phyloP scores from a whole-genome alignment of 2,329 filamentous ascomycete genomes.

The Penicillium italicum region DNA sequence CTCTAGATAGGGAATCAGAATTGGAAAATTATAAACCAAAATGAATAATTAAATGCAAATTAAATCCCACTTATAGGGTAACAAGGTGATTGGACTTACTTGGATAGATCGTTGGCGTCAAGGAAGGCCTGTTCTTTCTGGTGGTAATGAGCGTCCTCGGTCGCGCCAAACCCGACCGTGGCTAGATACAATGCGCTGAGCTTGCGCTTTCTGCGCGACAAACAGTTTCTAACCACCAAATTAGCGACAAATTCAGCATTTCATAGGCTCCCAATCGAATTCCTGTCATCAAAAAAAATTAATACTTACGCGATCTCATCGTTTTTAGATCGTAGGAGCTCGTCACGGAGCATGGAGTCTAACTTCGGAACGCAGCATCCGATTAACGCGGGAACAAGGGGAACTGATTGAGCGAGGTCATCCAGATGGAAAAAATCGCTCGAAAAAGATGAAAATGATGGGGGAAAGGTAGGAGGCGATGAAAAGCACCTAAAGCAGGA shows the following conservation, averaged over 20 bases:
- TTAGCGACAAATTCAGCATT: slow-evolving; percentile 34
- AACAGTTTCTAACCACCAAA: slow-evolving; percentile 49
- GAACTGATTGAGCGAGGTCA: slow-evolving; percentile 39
- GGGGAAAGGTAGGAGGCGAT: slow-evolving; percentile 40
- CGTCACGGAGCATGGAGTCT: slow-evolving; percentile 50
- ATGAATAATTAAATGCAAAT: background rate
- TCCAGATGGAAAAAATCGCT: slow-evolving; percentile 46
- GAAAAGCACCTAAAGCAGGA: slow-evolving; percentile 22
- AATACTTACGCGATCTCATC: slow-evolving; percentile 51
- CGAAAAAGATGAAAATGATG: slow-evolving; percentile 43
- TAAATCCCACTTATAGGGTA: background rate
- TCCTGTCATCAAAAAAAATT: slow-evolving; percentile 22
- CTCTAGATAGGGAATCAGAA: slow-evolving; percentile 42
- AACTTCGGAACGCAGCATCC: slow-evolving; percentile 48
- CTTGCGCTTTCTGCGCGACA: slow-evolving; percentile 84
- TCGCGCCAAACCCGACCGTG: slow-evolving; percentile 56
- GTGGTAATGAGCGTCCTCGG: slow-evolving; percentile 51
- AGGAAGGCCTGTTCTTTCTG: slow-evolving; percentile 53
- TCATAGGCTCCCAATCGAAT: slow-evolving; percentile 1
- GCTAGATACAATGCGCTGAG: slow-evolving; percentile 83
- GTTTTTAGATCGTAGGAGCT: slow-evolving; percentile 50
- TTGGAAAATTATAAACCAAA: slow-evolving; percentile 2
- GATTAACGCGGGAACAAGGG: slow-evolving; percentile 48
- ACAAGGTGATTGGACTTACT: slow-evolving; percentile 45
- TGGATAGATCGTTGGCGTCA: slow-evolving; percentile 55